Evolutionary conservation across 2,329 filamentous ascomycete species (phyloP), one percentile per base, ranked within the genome.

Genomic region (Akanthomyces lecanii): DNA sequence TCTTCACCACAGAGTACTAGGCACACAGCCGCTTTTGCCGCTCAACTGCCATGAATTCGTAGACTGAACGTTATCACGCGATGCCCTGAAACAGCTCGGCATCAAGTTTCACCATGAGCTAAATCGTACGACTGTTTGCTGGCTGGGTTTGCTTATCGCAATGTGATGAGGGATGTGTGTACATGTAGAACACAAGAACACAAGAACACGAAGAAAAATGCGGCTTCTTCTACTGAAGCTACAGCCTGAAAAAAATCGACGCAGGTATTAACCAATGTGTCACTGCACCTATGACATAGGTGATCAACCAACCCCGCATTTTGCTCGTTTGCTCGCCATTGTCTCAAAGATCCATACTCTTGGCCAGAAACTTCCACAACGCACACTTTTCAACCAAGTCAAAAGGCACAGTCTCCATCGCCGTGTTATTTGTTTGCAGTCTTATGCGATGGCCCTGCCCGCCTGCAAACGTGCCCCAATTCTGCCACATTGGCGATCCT

Each of bases 401-500:
- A 23, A 48, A 59, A 11, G 71, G 67, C 40, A 75, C 71, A 4
- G 47, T 60, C 69, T 81, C 79, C 73, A 79, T 77, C n/a, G 68
- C 66, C 33, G 72, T 71, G 21, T 73, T 73, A 11, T 68, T 71
- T 5, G 73, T 72, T 72, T 78, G 74, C 23, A 81, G 66, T n/a
- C 75, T 65, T 59, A 79, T 63, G 51, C 78, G 69, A 52, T 69
- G 67, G 0, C 66, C 69, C 2, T 59, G 64, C 16, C 14, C 55
- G 11, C 36, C 48, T 4, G 6, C 28, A 38, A 53, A 30, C 40
- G 33, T n/a, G 1, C 69, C 73, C 76, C 79, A 82, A 0, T 66
- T 54, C 51, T 69, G 71, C 81, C 81, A 83, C 4, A 57, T 67
- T 3, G 79, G 79, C 3, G 78, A 71, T 1, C 68, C 73, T 0